Evolutionary conservation across 2,329 filamentous ascomycete species (phyloP).

Genomic region (Tolypocladium amazonense): DNA sequence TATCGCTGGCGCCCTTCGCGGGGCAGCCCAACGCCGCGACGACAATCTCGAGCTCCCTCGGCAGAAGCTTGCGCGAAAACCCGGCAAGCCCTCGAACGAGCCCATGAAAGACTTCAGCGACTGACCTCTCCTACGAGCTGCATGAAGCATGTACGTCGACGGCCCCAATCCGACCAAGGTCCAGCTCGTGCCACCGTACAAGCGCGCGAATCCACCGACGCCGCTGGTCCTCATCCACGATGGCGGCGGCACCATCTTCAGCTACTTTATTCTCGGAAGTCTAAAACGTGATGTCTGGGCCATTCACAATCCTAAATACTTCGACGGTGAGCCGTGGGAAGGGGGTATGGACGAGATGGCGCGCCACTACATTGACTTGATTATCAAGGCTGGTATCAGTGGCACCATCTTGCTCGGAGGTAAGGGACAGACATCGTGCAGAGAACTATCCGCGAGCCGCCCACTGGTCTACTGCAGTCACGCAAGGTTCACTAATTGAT

Average conservation of each 20-base stretch:
- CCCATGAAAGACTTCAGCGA: neutral
- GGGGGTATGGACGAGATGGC: constrained; percentile 20
- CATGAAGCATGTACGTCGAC: constrained; percentile 8
- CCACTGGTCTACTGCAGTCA: neutral
- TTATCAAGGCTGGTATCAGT: constrained; percentile 11
- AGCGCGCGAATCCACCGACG: constrained; percentile 6
- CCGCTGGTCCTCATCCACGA: constrained; percentile 20
- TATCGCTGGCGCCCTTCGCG: neutral
- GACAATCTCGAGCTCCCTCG: neutral
- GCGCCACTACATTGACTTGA: constrained; percentile 13
- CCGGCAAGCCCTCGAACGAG: neutral
- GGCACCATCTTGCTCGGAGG: constrained; percentile 17
- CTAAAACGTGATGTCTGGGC: constrained; percentile 19
- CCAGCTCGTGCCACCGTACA: constrained; percentile 9
- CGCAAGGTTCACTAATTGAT: neutral
- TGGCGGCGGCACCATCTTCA: constrained; percentile 19
- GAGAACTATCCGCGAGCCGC: neutral
- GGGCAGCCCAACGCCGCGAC: neutral
- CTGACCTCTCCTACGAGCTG: neutral
- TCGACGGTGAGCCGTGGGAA: constrained; percentile 11
- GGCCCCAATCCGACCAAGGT: constrained; percentile 14
- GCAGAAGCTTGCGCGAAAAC: neutral
- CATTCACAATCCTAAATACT: constrained; percentile 18
- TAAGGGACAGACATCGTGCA: neutral
- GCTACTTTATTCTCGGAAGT: constrained; percentile 16